Conservation (phyloP, 1,284 basidiomycete genomes). For the Sporisorium sorghi region DNA sequence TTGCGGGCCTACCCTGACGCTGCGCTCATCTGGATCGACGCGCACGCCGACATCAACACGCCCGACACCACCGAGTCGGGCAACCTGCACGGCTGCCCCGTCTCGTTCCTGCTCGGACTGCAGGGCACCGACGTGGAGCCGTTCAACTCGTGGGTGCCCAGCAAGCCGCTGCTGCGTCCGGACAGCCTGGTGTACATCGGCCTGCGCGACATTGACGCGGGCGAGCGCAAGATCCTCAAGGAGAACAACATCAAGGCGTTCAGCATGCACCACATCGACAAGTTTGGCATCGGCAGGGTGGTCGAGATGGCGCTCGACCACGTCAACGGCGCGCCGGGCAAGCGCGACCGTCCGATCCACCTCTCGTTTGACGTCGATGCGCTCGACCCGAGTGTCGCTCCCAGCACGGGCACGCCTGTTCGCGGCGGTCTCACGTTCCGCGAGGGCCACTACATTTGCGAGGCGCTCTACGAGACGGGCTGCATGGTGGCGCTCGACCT, state of each 20-base stretch:
- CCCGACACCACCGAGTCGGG: constrained; percentile 83
- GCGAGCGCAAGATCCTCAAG: constrained; percentile 87
- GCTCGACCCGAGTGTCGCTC: constrained; percentile 88
- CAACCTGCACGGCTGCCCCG: constrained; percentile 97
- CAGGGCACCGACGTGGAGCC: constrained; percentile 65
- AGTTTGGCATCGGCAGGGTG: constrained; percentile 85
- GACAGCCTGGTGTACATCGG: constrained; percentile 91
- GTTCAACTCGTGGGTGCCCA: constrained; percentile 66
- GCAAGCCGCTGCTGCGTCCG: constrained; percentile 72
- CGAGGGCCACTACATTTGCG: constrained; percentile 93
- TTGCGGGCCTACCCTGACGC: constrained; percentile 74
- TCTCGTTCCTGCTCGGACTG: constrained; percentile 82
- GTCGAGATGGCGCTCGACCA: constrained; percentile 95
- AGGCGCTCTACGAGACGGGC: constrained; percentile 92
- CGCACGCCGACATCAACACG: constrained; percentile 90
- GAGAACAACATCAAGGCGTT: constrained; percentile 90
- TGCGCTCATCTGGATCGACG: constrained; percentile 84
- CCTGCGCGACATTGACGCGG: constrained; percentile 89
- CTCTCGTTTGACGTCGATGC: constrained; percentile 94
- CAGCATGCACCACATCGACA: constrained; percentile 98
- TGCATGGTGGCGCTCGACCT: constrained; percentile 81
- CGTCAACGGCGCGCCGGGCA: constrained; percentile 75
- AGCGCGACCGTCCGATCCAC: constrained; percentile 86
- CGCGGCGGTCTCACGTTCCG: constrained; percentile 96
- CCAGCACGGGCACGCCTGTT: constrained; percentile 92